Evolutionary conservation across 2,329 filamentous ascomycete species (phyloP), one percentile per base, ranked within the genome.

Genomic region (Penicillium frequentans): DNA sequence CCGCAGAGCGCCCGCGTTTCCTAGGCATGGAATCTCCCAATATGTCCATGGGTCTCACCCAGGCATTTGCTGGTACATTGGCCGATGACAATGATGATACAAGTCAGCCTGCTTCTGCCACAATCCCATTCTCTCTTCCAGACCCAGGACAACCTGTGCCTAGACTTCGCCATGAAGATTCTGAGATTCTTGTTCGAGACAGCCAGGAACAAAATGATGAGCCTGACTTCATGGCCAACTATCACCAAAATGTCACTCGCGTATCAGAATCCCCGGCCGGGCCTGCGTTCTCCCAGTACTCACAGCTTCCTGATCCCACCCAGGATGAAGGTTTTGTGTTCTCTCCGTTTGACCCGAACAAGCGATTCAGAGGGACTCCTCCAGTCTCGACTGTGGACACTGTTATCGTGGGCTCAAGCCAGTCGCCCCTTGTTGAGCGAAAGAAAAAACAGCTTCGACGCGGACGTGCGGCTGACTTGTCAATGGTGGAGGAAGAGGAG

Each of bases 51-150:
- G 90, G 91, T 10, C 81, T 96, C 45, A 96, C 91, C 0, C 93
- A 96, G 67, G 93, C 95, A 60, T 97, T 96, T 70, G 90, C 90
- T 5, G 91, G 91, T 13, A 96, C 92, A 1, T 89, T 97, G 86
- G 91, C 90, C 48, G 86, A 84, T 37, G 79, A 80, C 57, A 75
- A 82, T 49, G 70, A 72, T 3, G 73, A 74, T n/a, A 69, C 74
- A 16, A 70, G 64, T 16, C 69, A 81, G 57, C 73, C 79, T 60
- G 80, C 83, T 59, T 83, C 82, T 10, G 63, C 83, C 10, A 76
- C 77, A 21, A 81, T 84, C 44, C 72, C 64, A 1, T 64, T 66
- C 39, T 68, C 70, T 3, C 69, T 84, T 21, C 81, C 83, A n/a
- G 79, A 81, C 14, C 83, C 82, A 24, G 73, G 73, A 10, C 69